phyloP scores from a whole-genome alignment of 129 eudicot genomes.

The Flaveria brownii region DNA sequence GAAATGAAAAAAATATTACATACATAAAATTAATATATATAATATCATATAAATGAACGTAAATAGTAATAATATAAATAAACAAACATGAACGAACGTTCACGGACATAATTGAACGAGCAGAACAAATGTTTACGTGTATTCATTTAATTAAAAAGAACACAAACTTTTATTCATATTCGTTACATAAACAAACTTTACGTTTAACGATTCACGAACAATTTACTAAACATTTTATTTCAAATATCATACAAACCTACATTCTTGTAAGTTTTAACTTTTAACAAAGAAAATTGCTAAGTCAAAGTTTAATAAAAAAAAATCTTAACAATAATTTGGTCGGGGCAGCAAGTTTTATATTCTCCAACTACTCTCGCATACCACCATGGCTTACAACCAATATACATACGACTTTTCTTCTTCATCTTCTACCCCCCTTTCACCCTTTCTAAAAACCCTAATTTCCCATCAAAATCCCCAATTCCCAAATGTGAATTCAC shows the following conservation, averaged over 20 bases:
- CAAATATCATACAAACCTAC: neutral
- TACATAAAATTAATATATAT: no score
- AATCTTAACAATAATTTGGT: constrained; percentile 20
- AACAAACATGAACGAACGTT: no score
- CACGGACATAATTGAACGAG: no score
- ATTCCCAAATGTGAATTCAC: constrained; percentile 19
- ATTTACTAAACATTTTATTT: no score
- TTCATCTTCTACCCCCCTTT: constrained; percentile 12
- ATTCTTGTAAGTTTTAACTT: neutral
- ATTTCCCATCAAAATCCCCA: neutral
- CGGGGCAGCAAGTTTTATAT: constrained; percentile 35
- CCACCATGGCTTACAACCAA: constrained; percentile 24
- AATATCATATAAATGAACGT: no score
- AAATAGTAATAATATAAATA: no score
- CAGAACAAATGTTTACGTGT: no score
- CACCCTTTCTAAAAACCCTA: constrained; percentile 13
- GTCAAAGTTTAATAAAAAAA: neutral
- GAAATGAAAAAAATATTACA: no score
- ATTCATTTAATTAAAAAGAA: no score
- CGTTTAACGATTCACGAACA: no score
- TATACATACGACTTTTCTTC: constrained; percentile 28
- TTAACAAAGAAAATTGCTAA: neutral
- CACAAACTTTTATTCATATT: no score
- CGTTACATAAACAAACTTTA: no score
- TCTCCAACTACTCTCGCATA: constrained; percentile 43